Percentiles rank a stretch among this genome's conserved stretches.
Conservation (phyloP, 768 basidiomycete species). For the Gloeophyllum trabeum region DNA sequence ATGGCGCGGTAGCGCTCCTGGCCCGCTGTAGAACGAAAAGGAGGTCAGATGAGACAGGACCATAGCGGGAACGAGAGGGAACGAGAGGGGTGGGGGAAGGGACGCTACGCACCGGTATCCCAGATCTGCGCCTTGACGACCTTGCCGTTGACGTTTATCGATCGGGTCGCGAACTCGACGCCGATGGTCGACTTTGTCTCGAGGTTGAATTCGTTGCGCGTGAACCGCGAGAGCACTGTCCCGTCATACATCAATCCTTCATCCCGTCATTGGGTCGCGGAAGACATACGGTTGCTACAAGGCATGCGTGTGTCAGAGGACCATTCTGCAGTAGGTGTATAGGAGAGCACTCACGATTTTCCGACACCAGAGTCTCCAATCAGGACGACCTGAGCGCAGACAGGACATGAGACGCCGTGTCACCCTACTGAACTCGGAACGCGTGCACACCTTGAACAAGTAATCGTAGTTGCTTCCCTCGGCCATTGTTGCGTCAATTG, state of each 20-base stretch:
- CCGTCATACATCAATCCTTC: background rate
- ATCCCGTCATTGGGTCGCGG: background rate
- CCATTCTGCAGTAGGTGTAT: no score
- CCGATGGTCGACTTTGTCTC: conserved; percentile 99
- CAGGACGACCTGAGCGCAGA: conserved; percentile 68
- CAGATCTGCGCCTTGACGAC: conserved; percentile 97
- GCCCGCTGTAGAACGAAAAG: conserved; percentile 46
- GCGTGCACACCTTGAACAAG: conserved; percentile 90
- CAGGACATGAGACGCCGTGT: no score
- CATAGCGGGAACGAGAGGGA: no score
- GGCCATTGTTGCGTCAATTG: conserved; percentile 64
- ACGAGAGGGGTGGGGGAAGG: no score
- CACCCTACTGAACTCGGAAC: no score
- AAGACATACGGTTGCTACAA: conserved; percentile 50
- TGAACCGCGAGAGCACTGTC: conserved; percentile 99
- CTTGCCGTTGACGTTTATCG: conserved; percentile 92
- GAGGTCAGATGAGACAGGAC: no score
- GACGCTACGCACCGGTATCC: conserved; percentile 95
- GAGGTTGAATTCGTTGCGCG: conserved; percentile 97
- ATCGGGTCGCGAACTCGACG: conserved; percentile 96
- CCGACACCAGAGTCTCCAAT: conserved; percentile 99
- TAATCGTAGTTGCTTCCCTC: conserved; percentile 97
- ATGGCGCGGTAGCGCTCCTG: conserved; percentile 98
- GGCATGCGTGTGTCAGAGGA: background rate
- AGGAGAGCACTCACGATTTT: conserved; percentile 81